Evolutionary conservation across 768 basidiomycete species (phyloP).

Genomic region (Pulveroboletus frians): DNA sequence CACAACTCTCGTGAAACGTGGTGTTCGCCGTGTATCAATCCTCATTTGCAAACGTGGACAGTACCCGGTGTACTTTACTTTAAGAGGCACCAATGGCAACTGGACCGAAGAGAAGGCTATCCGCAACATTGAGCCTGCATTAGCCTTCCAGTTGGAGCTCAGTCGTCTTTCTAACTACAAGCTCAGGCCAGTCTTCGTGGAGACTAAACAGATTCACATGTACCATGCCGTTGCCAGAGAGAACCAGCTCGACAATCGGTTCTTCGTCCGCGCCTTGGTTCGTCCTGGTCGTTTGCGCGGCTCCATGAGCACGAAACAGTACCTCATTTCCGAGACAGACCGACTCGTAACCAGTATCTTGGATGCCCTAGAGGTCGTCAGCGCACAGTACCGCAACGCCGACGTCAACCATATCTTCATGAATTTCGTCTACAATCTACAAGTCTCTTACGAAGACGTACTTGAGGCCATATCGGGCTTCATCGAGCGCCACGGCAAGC

Average conservation of each 20-base stretch:
- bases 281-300: slow-evolving; percentile 93
- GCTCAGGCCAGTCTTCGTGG: slow-evolving; percentile 91
- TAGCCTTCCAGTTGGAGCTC: slow-evolving; percentile 97
- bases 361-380: slow-evolving; percentile 92
- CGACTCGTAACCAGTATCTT: slow-evolving; percentile 90
- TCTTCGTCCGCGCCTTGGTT: slow-evolving; percentile 95
- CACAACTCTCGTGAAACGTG: slow-evolving; percentile 59
- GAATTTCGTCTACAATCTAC: slow-evolving; percentile 97
- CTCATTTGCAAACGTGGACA: slow-evolving; percentile 86
- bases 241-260: slow-evolving; percentile 95
- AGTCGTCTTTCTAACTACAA: slow-evolving; percentile 96
- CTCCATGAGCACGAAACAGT: slow-evolving; percentile 92
- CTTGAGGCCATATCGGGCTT: slow-evolving; percentile 97
- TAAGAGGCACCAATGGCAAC: slow-evolving; percentile 62
- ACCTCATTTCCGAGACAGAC: slow-evolving; percentile 97
- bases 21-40: slow-evolving; percentile 89
- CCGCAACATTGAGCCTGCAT: slow-evolving; percentile 95
- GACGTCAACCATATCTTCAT: slow-evolving; percentile 99
- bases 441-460: slow-evolving; percentile 94
- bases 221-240: slow-evolving; percentile 94
- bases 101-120: slow-evolving; percentile 97
- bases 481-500: slow-evolving; percentile 97
- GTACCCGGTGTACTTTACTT: slow-evolving; percentile 93
- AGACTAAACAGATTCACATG: slow-evolving; percentile 96
- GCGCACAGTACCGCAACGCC: slow-evolving; percentile 82